phyloP scores from a whole-genome alignment of 1,284 basidiomycete genomes.

The Ceratobasidium sp. region DNA sequence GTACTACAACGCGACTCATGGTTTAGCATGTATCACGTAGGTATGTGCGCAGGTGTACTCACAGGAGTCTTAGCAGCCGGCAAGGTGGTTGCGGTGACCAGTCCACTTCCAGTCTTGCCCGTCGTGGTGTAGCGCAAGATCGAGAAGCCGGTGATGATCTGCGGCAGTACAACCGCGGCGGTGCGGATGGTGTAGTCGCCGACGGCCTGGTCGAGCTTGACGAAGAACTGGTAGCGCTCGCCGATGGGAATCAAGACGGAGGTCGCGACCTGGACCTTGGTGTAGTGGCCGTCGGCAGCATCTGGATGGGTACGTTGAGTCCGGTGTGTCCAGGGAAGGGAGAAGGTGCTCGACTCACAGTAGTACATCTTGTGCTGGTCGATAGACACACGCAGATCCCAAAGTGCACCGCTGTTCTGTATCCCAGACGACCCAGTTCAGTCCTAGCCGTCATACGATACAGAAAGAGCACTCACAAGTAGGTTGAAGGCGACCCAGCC shows the following conservation, averaged over 20 bases:
- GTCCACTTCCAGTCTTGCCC: no score
- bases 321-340: neutral
- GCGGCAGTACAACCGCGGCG: slow-evolving; percentile 32
- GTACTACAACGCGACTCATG: neutral
- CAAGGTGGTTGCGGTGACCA: slow-evolving; percentile 14
- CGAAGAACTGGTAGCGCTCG: slow-evolving; percentile 40
- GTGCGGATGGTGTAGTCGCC: slow-evolving; percentile 43
- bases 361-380: slow-evolving; percentile 36
- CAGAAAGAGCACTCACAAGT: neutral
- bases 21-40: neutral
- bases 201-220: slow-evolving; percentile 39
- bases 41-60: neutral
- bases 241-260: slow-evolving; percentile 35
- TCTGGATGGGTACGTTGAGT: neutral
- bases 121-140: slow-evolving; percentile 38
- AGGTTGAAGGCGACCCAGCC: slow-evolving; percentile 26
- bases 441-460: neutral
- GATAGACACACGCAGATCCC: slow-evolving; percentile 33
- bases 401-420: slow-evolving; percentile 36
- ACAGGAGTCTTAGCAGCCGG: slow-evolving; percentile 23
- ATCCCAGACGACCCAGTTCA: neutral
- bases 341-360: neutral
- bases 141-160: slow-evolving; percentile 40
- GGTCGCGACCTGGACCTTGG: slow-evolving; percentile 25
- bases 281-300: slow-evolving; percentile 42